Evolutionary conservation across 1,139 yeast species (phyloP), one percentile per base, ranked within the genome.

Genomic region (Protomyces inundatus): DNA sequence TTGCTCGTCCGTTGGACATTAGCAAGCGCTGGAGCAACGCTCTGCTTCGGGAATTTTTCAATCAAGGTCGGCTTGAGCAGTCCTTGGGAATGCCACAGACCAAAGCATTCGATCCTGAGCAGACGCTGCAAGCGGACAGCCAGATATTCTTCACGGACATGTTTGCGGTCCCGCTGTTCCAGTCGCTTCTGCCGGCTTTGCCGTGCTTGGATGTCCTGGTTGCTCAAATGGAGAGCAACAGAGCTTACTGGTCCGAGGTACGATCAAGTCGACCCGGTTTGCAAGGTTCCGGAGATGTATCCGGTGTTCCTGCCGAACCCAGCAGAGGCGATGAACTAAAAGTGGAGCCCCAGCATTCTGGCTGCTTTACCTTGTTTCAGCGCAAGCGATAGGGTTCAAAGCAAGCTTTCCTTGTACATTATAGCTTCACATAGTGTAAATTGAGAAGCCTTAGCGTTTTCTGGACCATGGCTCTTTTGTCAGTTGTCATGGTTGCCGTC

Each of bases 11-110:
- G 1, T 77, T 89, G 64, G 77, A 82, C 54, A 84, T 90, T 3
- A 86, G 95, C 10, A 82, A 90, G 1, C 86, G 86, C 74, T 91
- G 98, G 97, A 97, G 96, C 3, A 77, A 83, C 68, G 84, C 85
- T 9, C 80, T 91, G 60, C 81, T 87, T 1, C 78, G 87, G 68
- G 98, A 91, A 74, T 88, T 90, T 70, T 82, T 81, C 56, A 93
- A 88, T 72, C 84, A 90, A 61, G 78, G 80, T 5, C 74, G 74
- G 51, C 77, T 90, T 59, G 89, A 86, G 68, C 73, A 66, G 35
- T 70, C 67, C 32, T 66, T 73, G 48, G 75, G 76, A 16, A 64
- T 73, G 50, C 53, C 62, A 5, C 35, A 37, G 9, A 53, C 57
- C 23, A 55, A 54, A 23, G 16, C 51, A 32, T 55, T 40, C 39